These are phyloP conservation scores for Cadophora sp. DNA, from an alignment of 2,329 filamentous ascomycete species.

Conservation along the genomic window DNA sequence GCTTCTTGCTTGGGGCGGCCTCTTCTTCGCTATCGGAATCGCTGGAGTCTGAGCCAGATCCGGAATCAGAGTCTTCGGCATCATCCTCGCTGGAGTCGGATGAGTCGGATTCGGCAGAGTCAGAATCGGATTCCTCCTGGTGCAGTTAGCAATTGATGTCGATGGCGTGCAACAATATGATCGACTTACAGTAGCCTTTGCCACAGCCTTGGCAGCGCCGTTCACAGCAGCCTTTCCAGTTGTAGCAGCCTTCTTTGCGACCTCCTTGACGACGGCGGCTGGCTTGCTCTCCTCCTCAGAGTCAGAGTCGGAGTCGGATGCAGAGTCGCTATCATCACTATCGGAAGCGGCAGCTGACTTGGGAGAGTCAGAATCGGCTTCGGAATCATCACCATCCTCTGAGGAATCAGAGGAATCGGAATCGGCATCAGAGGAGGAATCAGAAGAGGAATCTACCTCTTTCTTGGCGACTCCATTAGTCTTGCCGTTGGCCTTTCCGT, in stretches of 20 bases:
- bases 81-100: conserved; percentile 33
- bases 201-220: conserved; percentile 37
- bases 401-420: conserved; percentile 45
- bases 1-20: conserved; percentile 59
- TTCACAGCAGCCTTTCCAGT: conserved; percentile 39
- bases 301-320: conserved; percentile 39
- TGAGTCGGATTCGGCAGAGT: conserved; percentile 33
- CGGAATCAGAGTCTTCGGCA: conserved; percentile 33
- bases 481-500: conserved; percentile 47
- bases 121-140: conserved; percentile 33
- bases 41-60: conserved; percentile 32
- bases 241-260: conserved; percentile 38
- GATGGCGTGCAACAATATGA: background rate
- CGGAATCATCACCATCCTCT: conserved; percentile 41
- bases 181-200: conserved; percentile 43
- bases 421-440: conserved; percentile 43
- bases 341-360: conserved; percentile 41
- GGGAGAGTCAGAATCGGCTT: conserved; percentile 35
- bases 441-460: conserved; percentile 46
- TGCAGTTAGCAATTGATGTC: conserved; percentile 26
- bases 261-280: conserved; percentile 33
- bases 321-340: conserved; percentile 41
- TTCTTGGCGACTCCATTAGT: conserved; percentile 47
- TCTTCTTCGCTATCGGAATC: conserved; percentile 39
- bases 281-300: conserved; percentile 39